Base-by-base conservation (phyloP, 192 early-diverging fungal genomes). In the Glomus cerebriforme region DNA sequence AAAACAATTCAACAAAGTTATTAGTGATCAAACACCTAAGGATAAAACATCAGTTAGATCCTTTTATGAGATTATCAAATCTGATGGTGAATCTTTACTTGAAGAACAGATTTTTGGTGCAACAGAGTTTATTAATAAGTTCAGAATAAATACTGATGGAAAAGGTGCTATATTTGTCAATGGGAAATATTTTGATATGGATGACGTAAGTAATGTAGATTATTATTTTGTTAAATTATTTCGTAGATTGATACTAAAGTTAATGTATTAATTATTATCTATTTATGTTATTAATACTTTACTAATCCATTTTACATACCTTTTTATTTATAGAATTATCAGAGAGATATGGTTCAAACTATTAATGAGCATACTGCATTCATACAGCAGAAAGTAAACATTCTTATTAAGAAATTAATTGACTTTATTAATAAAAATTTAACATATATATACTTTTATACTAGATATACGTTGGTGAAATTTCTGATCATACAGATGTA, bases 141-240 rank as follows among this genome's bases (percentile, higher is more conserved):
- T 78, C 29, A 47, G 39, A 37, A 64, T 68, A 37, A 26, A 69
- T 37, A 63, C 37, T 37, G 32, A 83, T 59, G 85, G 86, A 13
- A 72, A 43, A 0, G 90, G 90, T 9, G 84, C 87, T 7, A 75
- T 91, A 1, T 97, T 96, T 88, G 77, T 93, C 47, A 97, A 97
- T 79, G 96, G 96, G 67, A 93, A 92, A 79, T 89, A 88, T 77
- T 81, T 91, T 75, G 86, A 87, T 15, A 81, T 93, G 78, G 86
- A 82, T 60, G 88, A 90, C n/a, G 88, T 85, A 82, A 37, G 49
- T 45, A 26, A 39, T n/a, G 7, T 13, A 22, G 47, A 31, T 29
- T 47, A n/a, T 43, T 68, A 59, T 63, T 35, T 74, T 86, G 19
- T 24, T 75, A 10, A 22, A n/a, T n/a, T n/a, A n/a, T n/a, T n/a